Percentiles rank a stretch among this genome's conserved stretches.
phyloP scores from a whole-genome alignment of 371 early-diverging fungal genomes.

The Apophysomyces trapeziformis region DNA sequence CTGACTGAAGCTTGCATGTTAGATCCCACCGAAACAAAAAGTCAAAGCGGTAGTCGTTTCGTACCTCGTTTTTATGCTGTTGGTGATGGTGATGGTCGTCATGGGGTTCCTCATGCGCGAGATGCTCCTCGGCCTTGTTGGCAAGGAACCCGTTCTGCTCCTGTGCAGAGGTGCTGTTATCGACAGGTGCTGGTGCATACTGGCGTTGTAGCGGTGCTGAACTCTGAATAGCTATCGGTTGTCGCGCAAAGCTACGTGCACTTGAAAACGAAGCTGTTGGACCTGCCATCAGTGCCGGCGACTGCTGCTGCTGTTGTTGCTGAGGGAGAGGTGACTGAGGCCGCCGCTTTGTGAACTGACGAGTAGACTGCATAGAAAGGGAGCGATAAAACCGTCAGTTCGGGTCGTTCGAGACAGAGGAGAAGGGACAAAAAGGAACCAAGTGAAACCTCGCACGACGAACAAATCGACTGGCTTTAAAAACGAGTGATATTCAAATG shows the following conservation, averaged over 20 bases:
- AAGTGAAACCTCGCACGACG: background rate
- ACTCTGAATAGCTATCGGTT: slow-evolving; percentile 2
- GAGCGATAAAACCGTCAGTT: background rate
- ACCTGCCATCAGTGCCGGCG: slow-evolving; percentile 10
- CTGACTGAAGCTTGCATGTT: too few relatives aligned
- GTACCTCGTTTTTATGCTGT: background rate
- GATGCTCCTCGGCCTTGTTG: slow-evolving; percentile 1
- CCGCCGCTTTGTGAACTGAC: slow-evolving; percentile 29
- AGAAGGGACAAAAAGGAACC: background rate
- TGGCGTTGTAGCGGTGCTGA: background rate
- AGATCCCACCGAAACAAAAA: too few relatives aligned
- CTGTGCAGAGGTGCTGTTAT: background rate
- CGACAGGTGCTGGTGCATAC: background rate
- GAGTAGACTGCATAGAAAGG: slow-evolving; percentile 21
- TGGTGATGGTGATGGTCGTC: background rate
- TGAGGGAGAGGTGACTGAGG: slow-evolving; percentile 20
- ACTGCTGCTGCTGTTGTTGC: slow-evolving; percentile 11
- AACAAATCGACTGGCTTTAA: too few relatives aligned
- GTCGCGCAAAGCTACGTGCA: slow-evolving; percentile 8
- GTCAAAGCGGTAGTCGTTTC: background rate
- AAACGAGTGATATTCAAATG: too few relatives aligned
- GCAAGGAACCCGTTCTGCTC: background rate
- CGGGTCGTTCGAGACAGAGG: background rate
- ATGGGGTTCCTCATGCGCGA: background rate
- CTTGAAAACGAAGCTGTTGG: slow-evolving; percentile 15